phyloP scores from a whole-genome alignment of 2,329 filamentous ascomycete genomes.

The Phialophora verrucosa region DNA sequence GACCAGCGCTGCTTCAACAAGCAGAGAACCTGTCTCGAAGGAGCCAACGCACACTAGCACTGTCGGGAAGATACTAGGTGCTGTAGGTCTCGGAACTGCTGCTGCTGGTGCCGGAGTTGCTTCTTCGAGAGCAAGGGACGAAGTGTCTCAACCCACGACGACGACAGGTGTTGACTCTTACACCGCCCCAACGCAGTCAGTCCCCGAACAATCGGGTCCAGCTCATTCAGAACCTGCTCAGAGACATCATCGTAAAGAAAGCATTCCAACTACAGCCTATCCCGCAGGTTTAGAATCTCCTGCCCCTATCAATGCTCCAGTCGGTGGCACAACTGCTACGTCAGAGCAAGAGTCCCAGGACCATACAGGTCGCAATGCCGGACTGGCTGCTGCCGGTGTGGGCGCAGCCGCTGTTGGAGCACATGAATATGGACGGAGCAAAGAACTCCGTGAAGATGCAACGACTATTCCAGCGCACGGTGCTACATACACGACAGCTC shows the following conservation, averaged over 20 bases:
- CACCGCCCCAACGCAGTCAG: slow-evolving; percentile 29
- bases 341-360: slow-evolving; percentile 12
- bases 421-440: slow-evolving; percentile 18
- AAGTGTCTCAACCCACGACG: slow-evolving; percentile 28
- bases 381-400: slow-evolving; percentile 23
- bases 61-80: slow-evolving; percentile 34
- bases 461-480: background rate
- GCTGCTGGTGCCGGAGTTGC: slow-evolving; percentile 25
- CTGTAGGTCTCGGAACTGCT: slow-evolving; percentile 36
- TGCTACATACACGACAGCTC: background rate
- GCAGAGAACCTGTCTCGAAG: slow-evolving; percentile 1
- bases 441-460: background rate
- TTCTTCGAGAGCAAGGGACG: slow-evolving; percentile 15
- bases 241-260: slow-evolving; percentile 34
- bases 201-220: slow-evolving; percentile 18
- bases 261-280: slow-evolving; percentile 39
- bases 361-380: slow-evolving; percentile 27
- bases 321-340: slow-evolving; percentile 32
- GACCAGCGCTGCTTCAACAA: slow-evolving; percentile 6
- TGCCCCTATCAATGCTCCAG: slow-evolving; percentile 33
- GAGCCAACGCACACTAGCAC: slow-evolving; percentile 22
- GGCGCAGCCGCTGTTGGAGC: slow-evolving; percentile 29
- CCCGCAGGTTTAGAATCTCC: slow-evolving; percentile 35
- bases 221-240: background rate
- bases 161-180: slow-evolving; percentile 33